Evolutionary conservation across 2,329 filamentous ascomycete genomes (phyloP).

Genomic region (Ramularia endophylla): DNA sequence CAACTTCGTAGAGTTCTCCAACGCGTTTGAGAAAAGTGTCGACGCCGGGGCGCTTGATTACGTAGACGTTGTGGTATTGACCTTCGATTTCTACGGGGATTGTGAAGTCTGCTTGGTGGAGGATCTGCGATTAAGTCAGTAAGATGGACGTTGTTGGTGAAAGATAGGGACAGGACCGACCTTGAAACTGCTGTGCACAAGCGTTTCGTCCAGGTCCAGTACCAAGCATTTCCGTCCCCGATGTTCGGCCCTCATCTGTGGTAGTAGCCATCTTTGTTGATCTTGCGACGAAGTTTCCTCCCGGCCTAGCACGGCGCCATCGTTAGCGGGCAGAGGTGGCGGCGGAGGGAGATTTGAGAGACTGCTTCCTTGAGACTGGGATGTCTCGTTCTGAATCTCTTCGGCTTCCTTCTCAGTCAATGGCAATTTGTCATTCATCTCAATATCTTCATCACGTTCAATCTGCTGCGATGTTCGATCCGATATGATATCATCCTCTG

Average conservation of each 20-base stretch:
- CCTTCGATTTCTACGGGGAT: conserved; percentile 99
- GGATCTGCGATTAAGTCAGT: conserved; percentile 56
- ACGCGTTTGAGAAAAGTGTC: conserved; percentile 99
- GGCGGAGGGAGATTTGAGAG: conserved; percentile 47
- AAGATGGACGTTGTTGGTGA: background rate
- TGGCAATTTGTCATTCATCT: conserved; percentile 52
- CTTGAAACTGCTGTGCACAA: conserved; percentile 99
- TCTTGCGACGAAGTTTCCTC: conserved; percentile 34
- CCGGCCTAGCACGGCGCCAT: conserved; percentile 21
- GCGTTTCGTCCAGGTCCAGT: conserved; percentile 89
- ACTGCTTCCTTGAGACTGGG: conserved; percentile 5
- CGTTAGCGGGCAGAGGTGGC: conserved; percentile 41
- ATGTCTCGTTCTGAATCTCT: conserved; percentile 14
- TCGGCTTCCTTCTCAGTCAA: conserved; percentile 46
- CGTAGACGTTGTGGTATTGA: conserved; percentile 98
- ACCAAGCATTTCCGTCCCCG: conserved; percentile 90
- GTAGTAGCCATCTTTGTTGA: conserved; percentile 66
- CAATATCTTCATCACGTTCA: conserved; percentile 49
- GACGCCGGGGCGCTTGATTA: conserved; percentile 98
- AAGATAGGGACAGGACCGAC: conserved; percentile 40
- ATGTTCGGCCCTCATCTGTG: conserved; percentile 72
- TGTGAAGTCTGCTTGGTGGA: conserved; percentile 97
- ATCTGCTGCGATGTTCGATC: conserved; percentile 46
- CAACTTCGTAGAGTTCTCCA: conserved; percentile 95
- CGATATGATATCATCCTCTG: conserved; percentile 38